A percentile compares a stretch with the other conserved stretches of the same genome.
Conservation (phyloP, 176 grass and related monocot genomes). For the Microstegium vimineum region DNA sequence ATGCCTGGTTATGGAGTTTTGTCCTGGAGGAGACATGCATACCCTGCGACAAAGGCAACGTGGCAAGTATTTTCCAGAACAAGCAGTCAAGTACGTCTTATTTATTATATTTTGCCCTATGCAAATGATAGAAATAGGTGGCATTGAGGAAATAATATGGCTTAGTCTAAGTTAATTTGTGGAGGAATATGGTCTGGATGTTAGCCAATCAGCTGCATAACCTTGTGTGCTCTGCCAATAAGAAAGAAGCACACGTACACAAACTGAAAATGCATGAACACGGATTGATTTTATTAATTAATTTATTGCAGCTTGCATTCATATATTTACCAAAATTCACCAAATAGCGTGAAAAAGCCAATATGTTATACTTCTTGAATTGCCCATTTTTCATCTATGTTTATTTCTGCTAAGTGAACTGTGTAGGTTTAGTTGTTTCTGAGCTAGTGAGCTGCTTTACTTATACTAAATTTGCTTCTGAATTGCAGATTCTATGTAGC, state of each 20-base stretch:
- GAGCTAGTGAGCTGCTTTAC: not conserved
- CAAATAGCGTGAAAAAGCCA: not conserved
- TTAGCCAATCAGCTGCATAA: not conserved
- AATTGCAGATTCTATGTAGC: slow-evolving; percentile 81
- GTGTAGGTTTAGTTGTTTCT: not conserved
- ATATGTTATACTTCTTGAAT: slow-evolving; percentile 4
- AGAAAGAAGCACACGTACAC: not conserved
- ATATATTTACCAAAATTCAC: not conserved
- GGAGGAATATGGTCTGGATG: not conserved
- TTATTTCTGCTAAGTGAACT: not conserved
- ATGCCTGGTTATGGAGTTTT: slow-evolving; percentile 85
- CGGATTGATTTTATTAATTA: slow-evolving; percentile 4
- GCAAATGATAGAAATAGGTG: not conserved
- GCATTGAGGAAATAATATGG: not conserved
- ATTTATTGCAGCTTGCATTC: not conserved
- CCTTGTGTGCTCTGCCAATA: not conserved
- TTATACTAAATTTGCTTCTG: slow-evolving; percentile 19
- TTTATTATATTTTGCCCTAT: not conserved
- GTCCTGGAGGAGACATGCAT: slow-evolving; percentile 74
- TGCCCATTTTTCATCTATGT: not conserved
- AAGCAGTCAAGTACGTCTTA: slow-evolving; percentile 78
- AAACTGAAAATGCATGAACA: not conserved
- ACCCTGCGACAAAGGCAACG: slow-evolving; percentile 65
- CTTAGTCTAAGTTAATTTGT: not conserved
- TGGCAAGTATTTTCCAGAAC: slow-evolving; percentile 79